Base-by-base conservation (phyloP, 2,329 filamentous ascomycete species). In the Xylaria sp. region DNA sequence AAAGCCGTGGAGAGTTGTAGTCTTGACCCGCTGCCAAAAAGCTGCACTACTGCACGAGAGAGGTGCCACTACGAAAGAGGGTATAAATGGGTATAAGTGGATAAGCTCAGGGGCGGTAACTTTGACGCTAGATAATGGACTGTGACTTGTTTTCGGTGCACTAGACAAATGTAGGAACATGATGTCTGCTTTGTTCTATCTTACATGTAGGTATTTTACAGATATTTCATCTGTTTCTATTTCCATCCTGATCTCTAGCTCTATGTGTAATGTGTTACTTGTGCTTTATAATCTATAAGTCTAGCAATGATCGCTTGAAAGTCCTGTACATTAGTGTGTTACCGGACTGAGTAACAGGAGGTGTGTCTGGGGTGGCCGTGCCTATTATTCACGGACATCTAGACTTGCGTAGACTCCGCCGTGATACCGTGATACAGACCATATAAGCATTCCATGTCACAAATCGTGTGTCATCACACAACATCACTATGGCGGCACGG, bases 321-420 rank as follows among this genome's bases (percentile, higher is more conserved):
- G n/a, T n/a, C n/a, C n/a, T n/a, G n/a, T n/a, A n/a, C n/a, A n/a
- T n/a, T n/a, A n/a, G n/a, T n/a, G n/a, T n/a, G n/a, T n/a, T n/a
- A n/a, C n/a, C n/a, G n/a, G n/a, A n/a, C n/a, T n/a, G n/a, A n/a
- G n/a, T n/a, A n/a, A n/a, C n/a, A n/a, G n/a, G n/a, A n/a, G n/a
- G 19, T 45, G 33, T 40, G 37, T 55, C 56, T 42, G 54, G 35
- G 54, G 40, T 31, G 33, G 38, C n/a, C 14, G 19, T 17, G 17
- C 8, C 33, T 54, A 19, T 50, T 60, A 38, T 63, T 56, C 49
- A 56, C 51, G 31, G 50, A n/a, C 21, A n/a, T n/a, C n/a, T n/a
- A n/a, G n/a, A n/a, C 45, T 52, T 14, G 33, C 15, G 33, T 37
- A 37, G 37, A 33, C 17, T 37, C 25, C 17, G 25, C 14, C 37